A percentile compares a stretch with the other conserved stretches of the same genome.
Conservation (phyloP, 2,329 filamentous ascomycete genomes). For the Alternaria novae-zelandiae region DNA sequence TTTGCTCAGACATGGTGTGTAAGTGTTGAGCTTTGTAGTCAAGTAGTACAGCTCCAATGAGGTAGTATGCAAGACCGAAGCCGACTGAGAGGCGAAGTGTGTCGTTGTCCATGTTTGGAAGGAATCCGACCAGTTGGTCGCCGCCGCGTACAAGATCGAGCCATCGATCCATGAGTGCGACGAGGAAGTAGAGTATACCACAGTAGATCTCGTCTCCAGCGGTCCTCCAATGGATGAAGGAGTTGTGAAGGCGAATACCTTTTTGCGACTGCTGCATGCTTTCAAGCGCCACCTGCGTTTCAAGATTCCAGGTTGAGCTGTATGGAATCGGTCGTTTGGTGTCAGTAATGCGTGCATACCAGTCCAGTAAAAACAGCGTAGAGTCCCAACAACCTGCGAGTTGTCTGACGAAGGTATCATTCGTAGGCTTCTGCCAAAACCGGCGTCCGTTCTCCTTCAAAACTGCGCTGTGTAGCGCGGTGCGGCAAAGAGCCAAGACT, state of each 20-base stretch:
- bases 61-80: slow-evolving; percentile 64
- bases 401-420: slow-evolving; percentile 56
- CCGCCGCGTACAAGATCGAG: slow-evolving; percentile 56
- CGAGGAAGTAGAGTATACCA: slow-evolving; percentile 61
- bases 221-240: slow-evolving; percentile 65
- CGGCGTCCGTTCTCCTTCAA: slow-evolving; percentile 52
- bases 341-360: slow-evolving; percentile 59
- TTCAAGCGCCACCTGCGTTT: slow-evolving; percentile 61
- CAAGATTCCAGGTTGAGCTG: slow-evolving; percentile 65
- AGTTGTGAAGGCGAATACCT: slow-evolving; percentile 62
- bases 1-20: slow-evolving; percentile 53
- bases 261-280: slow-evolving; percentile 61
- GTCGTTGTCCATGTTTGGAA: slow-evolving; percentile 28
- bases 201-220: slow-evolving; percentile 62
- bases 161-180: slow-evolving; percentile 64
- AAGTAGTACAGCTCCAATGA: slow-evolving; percentile 63
- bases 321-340: slow-evolving; percentile 59
- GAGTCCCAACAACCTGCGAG: slow-evolving; percentile 60
- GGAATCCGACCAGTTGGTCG: slow-evolving; percentile 47
- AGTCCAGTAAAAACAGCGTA: slow-evolving; percentile 61
- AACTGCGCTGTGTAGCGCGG: slow-evolving; percentile 55
- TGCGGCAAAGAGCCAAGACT: slow-evolving; percentile 56
- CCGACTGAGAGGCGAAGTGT: slow-evolving; percentile 57
- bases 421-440: slow-evolving; percentile 52
- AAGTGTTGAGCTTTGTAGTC: slow-evolving; percentile 62